These are phyloP conservation scores for Colletotrichum truncatum DNA, from an alignment of 2,329 filamentous ascomycete species.

Conservation along the genomic window DNA sequence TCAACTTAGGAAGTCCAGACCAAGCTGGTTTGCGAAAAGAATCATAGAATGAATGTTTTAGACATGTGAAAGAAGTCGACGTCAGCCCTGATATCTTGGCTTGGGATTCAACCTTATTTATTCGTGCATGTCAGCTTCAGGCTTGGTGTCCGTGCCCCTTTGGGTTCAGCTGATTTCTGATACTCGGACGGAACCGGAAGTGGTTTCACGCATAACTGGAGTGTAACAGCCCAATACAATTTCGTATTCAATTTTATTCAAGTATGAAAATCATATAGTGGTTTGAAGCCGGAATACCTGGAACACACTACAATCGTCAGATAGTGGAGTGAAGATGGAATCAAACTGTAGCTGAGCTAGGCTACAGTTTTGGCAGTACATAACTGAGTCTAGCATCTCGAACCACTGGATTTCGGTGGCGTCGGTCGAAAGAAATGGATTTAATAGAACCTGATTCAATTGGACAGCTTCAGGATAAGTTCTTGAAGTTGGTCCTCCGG, in stretches of 20 bases:
- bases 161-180: slow-evolving; percentile 11
- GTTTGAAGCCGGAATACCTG: background rate
- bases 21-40: background rate
- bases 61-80: background rate
- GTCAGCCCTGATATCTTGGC: background rate
- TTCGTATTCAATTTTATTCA: too few species aligned
- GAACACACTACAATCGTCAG: too few species aligned
- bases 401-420: too few species aligned
- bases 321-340: too few species aligned
- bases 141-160: background rate
- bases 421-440: too few species aligned
- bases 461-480: too few species aligned
- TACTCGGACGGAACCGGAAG: slow-evolving; percentile 21
- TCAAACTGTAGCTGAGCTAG: too few species aligned
- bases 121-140: background rate
- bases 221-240: slow-evolving; percentile 6
- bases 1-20: background rate
- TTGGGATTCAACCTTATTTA: background rate
- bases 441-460: too few species aligned
- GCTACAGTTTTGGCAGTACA: too few species aligned
- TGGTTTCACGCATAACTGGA: slow-evolving; percentile 2
- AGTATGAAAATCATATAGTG: background rate
- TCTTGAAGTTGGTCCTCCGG: too few species aligned
- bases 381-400: too few species aligned
- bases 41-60: background rate